Conservation (phyloP, 2,329 filamentous ascomycete genomes). For the Huntiella abstrusa region DNA sequence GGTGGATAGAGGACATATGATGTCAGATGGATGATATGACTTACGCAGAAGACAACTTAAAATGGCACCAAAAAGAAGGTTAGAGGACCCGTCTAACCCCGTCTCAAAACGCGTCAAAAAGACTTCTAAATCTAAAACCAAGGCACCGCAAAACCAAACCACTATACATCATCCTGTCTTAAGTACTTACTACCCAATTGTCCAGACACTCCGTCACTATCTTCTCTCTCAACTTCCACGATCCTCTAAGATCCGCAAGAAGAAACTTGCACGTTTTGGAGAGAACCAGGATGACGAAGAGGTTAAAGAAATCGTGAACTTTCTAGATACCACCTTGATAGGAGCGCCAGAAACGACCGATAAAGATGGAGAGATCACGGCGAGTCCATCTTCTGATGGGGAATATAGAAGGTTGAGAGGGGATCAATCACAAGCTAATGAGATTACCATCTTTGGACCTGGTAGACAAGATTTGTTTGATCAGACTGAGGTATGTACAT, state of each 20-base stretch:
- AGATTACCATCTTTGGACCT: conserved; percentile 29
- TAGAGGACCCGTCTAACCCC: no score
- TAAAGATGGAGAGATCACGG: neutral
- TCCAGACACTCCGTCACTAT: conserved; percentile 52
- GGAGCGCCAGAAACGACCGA: neutral
- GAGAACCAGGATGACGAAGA: conserved; percentile 18
- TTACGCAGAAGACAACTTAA: no score
- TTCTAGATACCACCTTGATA: conserved; percentile 12
- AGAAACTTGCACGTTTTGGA: conserved; percentile 33
- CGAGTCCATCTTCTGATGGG: neutral
- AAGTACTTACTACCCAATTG: conserved; percentile 38
- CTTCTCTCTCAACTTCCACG: conserved; percentile 44
- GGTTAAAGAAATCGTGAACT: conserved; percentile 10
- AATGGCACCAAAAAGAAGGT: no score
- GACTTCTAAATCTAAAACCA: neutral
- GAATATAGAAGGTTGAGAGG: neutral
- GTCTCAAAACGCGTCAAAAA: no score
- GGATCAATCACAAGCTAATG: conserved; percentile 18
- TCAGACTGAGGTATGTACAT: conserved; percentile 41
- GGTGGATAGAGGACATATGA: no score
- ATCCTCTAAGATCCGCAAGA: conserved; percentile 44
- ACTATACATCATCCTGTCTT: conserved; percentile 1
- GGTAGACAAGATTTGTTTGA: conserved; percentile 26
- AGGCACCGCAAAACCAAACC: neutral
- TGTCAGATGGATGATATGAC: no score